A percentile compares a stretch with the other conserved stretches of the same genome.
Conservation (phyloP, 805 yeast genomes). For the Kluyveromyces nonfermentans region DNA sequence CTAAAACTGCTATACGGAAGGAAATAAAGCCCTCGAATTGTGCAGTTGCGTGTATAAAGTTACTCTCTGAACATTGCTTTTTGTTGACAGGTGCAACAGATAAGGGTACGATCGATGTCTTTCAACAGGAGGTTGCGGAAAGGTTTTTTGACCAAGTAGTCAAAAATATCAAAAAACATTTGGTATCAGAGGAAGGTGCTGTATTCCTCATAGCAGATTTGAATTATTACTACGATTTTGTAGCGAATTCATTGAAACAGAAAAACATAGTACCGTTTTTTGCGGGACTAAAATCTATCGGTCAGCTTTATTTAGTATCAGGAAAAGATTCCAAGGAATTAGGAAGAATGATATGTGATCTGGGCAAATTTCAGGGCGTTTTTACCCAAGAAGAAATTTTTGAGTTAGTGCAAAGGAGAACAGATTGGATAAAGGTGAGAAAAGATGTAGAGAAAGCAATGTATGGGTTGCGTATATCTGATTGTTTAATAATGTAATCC, state of each 20-base stretch:
- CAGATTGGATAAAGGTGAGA: constrained; percentile 75
- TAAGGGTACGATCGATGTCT: constrained; percentile 78
- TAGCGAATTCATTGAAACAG: constrained; percentile 47
- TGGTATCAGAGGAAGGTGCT: constrained; percentile 76
- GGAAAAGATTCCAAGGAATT: constrained; percentile 64
- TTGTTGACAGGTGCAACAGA: constrained; percentile 77
- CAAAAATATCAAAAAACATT: constrained; percentile 63
- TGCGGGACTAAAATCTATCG: constrained; percentile 73
- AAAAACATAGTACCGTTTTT: constrained; percentile 67
- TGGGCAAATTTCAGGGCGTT: constrained; percentile 79
- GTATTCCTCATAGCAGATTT: constrained; percentile 72
- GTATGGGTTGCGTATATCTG: constrained; percentile 80
- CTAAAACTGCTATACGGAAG: constrained; percentile 5
- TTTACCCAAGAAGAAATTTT: constrained; percentile 91
- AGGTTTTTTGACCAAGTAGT: constrained; percentile 69
- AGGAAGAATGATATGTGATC: constrained; percentile 74
- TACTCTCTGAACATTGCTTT: constrained; percentile 63
- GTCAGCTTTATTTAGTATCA: constrained; percentile 69
- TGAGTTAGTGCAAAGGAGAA: constrained; percentile 78
- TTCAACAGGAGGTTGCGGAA: constrained; percentile 89
- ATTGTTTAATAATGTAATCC: constrained; percentile 50
- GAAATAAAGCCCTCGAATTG: constrained; percentile 50
- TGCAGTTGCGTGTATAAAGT: constrained; percentile 50
- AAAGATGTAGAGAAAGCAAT: constrained; percentile 86
- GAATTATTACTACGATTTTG: constrained; percentile 68